Evolutionary conservation across 345 rosid genomes (phyloP), one percentile per base, ranked within the genome.

Genomic region (Populus deltoides): DNA sequence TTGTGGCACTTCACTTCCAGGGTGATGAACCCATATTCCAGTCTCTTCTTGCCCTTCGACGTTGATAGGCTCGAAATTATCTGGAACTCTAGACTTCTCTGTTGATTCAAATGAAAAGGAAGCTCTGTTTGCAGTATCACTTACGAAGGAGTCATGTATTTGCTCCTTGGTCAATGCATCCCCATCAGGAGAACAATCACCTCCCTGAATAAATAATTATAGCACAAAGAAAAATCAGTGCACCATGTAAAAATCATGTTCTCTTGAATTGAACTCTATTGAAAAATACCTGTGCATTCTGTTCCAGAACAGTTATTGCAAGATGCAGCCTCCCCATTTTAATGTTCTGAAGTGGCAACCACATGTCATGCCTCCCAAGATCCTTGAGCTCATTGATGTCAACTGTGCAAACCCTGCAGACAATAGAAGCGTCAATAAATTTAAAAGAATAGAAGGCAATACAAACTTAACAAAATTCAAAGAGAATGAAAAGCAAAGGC

Each of bases 21-120:
- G 99, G 77, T 86, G 94, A 84, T 91, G 91, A 41, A 91, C 83
- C 99, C 98, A 96, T 29, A 93, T 81, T 67, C 96, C 99, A n/a
- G 90, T 90, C 84, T 85, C 88, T 39, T 75, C 68, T 82, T 86
- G 91, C 79, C 99, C 98, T 83, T 86, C 93, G 68, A 93, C 81
- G 78, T 88, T 84, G 49, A 96, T 88, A n/a, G 99, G 90, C 81
- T 93, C 94, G 61, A 89, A 85, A 84, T 80, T 86, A 81, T 92
- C 97, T 16, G 65, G 75, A 72, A 88, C 86, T 74, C 79, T 81
- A 55, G 94, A 84, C 82, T 87, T 89, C 24, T 80, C 86, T 13
- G 88, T 78, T 6, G 89, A 74, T 22, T 59, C 66, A 57, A 90
- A 87, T 22, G 92, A 90, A 79, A 88, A 85, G 67, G 88, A 87